Percentiles rank a stretch among this genome's conserved stretches.
phyloP scores from a whole-genome alignment of 352 stramenopile species.

The Globisporangium megalacanthum region DNA sequence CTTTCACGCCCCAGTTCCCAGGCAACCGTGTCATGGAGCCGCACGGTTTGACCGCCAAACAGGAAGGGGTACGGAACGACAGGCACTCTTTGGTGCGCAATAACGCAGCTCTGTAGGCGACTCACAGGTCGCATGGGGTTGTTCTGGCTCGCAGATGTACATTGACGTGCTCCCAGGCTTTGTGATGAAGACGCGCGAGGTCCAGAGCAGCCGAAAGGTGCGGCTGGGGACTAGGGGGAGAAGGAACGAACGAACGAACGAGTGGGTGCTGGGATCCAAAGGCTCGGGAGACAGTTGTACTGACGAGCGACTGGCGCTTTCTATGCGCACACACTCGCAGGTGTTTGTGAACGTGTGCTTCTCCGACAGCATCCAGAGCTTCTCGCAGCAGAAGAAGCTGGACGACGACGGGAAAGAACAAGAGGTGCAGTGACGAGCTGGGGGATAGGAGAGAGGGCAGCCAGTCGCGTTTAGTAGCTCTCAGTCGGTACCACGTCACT shows the following conservation, averaged over 20 bases:
- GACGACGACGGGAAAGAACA: constrained; percentile 71
- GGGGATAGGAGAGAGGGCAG: background rate
- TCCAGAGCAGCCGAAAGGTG: constrained; percentile 63
- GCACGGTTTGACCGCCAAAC: constrained; percentile 39
- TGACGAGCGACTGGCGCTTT: too few species aligned
- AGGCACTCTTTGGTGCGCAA: background rate
- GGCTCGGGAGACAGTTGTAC: too few species aligned
- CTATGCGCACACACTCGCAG: constrained; percentile 13
- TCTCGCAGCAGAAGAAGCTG: constrained; percentile 76
- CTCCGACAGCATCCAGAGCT: constrained; percentile 63
- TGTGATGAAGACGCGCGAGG: constrained; percentile 68
- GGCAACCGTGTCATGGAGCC: constrained; percentile 70
- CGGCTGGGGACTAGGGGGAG: background rate
- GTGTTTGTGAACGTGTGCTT: constrained; percentile 79
- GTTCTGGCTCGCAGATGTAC: constrained; percentile 34
- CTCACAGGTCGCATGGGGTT: background rate
- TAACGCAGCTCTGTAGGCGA: too few species aligned
- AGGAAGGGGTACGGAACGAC: constrained; percentile 44
- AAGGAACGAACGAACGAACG: too few species aligned
- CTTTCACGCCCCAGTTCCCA: constrained; percentile 60
- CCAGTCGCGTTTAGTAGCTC: background rate
- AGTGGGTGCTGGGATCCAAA: too few species aligned
- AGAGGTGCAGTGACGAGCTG: constrained; percentile 26
- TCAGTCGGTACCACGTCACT: too few species aligned
- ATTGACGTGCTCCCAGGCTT: constrained; percentile 76